Conservation (phyloP, 2,329 filamentous ascomycete genomes). For the Lecanoromycetidae sp. region DNA sequence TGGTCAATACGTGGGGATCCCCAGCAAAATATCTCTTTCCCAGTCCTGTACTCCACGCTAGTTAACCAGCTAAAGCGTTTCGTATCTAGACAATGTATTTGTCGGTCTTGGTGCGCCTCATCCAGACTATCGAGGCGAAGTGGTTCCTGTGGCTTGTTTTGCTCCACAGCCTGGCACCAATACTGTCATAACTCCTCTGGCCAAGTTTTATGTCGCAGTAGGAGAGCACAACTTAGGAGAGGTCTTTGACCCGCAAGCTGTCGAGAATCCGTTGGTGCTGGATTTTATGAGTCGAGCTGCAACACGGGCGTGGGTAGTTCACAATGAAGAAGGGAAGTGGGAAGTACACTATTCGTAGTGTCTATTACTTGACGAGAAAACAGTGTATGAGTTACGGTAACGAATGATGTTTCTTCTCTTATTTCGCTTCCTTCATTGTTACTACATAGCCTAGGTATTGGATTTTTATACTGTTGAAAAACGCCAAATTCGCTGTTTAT, state of each 20-base stretch:
- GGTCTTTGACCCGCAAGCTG: not conserved
- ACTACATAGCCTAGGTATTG: too few relatives aligned
- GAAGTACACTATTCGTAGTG: not conserved
- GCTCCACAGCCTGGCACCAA: not conserved
- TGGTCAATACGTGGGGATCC: not conserved
- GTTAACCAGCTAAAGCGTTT: not conserved
- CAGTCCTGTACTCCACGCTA: not conserved
- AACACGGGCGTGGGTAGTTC: not conserved
- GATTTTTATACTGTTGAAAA: too few relatives aligned
- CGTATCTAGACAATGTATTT: not conserved
- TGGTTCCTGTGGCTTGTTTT: not conserved
- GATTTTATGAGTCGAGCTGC: not conserved
- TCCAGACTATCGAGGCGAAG: not conserved
- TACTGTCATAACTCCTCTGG: not conserved
- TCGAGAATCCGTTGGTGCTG: not conserved
- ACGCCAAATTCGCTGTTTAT: too few relatives aligned
- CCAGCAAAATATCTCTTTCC: not conserved
- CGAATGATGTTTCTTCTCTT: too few relatives aligned
- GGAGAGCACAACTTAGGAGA: not conserved
- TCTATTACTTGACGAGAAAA: too few relatives aligned
- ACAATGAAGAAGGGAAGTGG: not conserved
- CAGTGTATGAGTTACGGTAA: too few relatives aligned
- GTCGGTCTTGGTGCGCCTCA: not conserved
- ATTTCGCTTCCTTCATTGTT: too few relatives aligned
- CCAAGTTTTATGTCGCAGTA: not conserved